A percentile compares a stretch with the other conserved stretches of the same genome.
Conservation (phyloP, 495 filamentous ascomycete species). For the Oidiodendron maius region DNA sequence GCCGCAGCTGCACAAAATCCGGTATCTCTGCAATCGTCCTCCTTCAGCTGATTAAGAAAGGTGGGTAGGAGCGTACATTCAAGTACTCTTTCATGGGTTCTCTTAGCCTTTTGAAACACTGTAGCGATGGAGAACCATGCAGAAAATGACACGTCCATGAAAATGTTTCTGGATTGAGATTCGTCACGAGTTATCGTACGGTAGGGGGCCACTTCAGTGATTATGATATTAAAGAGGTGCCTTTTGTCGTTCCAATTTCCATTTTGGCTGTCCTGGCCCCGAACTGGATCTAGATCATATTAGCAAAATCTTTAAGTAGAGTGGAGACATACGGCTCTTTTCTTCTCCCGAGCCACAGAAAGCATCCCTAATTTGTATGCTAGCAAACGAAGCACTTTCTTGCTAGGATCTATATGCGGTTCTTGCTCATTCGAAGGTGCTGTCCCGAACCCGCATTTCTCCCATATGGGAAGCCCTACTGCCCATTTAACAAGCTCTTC, state of each 20-base stretch:
- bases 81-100: too few relatives aligned
- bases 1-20: too few relatives aligned
- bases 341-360: conserved; percentile 74
- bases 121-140: too few relatives aligned
- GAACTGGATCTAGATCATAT: conserved; percentile 58
- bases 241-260: conserved; percentile 65
- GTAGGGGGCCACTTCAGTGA: background rate
- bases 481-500: conserved; percentile 81
- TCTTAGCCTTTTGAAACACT: too few relatives aligned
- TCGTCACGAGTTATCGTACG: background rate
- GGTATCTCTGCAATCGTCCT: too few relatives aligned
- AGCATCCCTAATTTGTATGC: conserved; percentile 69
- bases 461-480: conserved; percentile 63
- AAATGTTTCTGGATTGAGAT: too few relatives aligned
- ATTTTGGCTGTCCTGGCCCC: conserved; percentile 83
- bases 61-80: too few relatives aligned
- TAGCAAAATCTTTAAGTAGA: background rate
- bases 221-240: conserved; percentile 48
- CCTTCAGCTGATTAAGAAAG: too few relatives aligned
- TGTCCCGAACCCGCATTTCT: conserved; percentile 74
- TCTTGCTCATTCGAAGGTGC: conserved; percentile 26
- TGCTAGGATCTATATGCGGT: conserved; percentile 61
- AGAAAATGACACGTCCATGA: too few relatives aligned
- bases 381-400: conserved; percentile 73
- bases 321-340: conserved; percentile 60